Percentiles rank a stretch among this genome's conserved stretches.
phyloP scores from a whole-genome alignment of 495 filamentous ascomycete genomes.

The Penicillium pulvis region DNA sequence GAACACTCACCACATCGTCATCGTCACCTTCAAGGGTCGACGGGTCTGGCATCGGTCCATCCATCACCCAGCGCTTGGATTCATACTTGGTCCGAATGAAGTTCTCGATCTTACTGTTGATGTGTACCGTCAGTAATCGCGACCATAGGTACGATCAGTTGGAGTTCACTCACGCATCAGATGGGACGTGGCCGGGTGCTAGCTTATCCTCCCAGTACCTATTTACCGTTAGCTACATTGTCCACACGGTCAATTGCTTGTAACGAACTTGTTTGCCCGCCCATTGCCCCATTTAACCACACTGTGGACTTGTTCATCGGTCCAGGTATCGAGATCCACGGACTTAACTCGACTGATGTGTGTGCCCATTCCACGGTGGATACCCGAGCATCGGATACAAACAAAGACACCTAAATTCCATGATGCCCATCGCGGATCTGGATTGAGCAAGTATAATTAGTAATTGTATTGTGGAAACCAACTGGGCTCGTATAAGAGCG shows the following conservation, averaged over 20 bases:
- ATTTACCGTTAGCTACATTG: slow-evolving; percentile 20
- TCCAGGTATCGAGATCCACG: slow-evolving; percentile 97
- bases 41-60: slow-evolving; percentile 90
- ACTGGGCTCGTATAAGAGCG: slow-evolving; percentile 1
- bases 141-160: slow-evolving; percentile 4
- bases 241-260: slow-evolving; percentile 11
- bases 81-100: slow-evolving; percentile 99
- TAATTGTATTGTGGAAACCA: neutral
- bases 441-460: slow-evolving; percentile 13
- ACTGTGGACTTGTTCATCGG: slow-evolving; percentile 93
- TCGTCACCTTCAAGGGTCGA: slow-evolving; percentile 78
- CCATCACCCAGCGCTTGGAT: slow-evolving; percentile 97
- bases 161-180: slow-evolving; percentile 68
- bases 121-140: slow-evolving; percentile 4
- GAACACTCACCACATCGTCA: slow-evolving; percentile 69
- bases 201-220: slow-evolving; percentile 96
- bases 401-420: slow-evolving; percentile 97
- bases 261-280: slow-evolving; percentile 82
- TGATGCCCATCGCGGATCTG: slow-evolving; percentile 97
- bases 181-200: slow-evolving; percentile 87
- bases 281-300: slow-evolving; percentile 93
- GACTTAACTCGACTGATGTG: slow-evolving; percentile 98
- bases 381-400: slow-evolving; percentile 97
- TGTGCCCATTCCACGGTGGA: slow-evolving; percentile 97
- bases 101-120: slow-evolving; percentile 87